These are phyloP conservation scores for Citrus hindsii DNA, from an alignment of 345 rosid species.

Conservation along the genomic window DNA sequence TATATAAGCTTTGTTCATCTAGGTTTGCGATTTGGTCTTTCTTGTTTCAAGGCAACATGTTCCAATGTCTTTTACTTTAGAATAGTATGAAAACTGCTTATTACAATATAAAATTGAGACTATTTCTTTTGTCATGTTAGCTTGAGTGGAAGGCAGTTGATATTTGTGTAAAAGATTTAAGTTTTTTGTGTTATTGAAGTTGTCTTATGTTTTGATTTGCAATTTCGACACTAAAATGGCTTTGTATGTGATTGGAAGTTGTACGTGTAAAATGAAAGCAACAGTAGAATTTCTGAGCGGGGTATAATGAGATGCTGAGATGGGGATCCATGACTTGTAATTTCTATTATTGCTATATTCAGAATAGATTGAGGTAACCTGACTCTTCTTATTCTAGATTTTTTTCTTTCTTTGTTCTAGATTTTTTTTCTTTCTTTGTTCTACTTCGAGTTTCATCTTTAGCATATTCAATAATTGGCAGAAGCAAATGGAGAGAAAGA, in stretches of 20 bases:
- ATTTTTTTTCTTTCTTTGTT: no score
- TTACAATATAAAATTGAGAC: constrained; percentile 4
- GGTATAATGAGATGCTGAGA: no score
- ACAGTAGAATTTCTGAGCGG: no score
- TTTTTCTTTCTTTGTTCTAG: neutral
- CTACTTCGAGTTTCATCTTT: neutral
- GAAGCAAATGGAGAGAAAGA: constrained; percentile 77
- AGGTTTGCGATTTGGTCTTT: constrained; percentile 99
- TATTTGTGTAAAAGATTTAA: no score
- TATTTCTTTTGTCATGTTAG: constrained; percentile 33
- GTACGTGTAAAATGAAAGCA: no score
- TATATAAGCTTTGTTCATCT: constrained; percentile 15
- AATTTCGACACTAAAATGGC: no score
- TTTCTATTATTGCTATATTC: constrained; percentile 20
- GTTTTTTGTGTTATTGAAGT: no score
- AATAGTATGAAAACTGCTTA: neutral
- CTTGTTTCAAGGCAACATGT: constrained; percentile 58
- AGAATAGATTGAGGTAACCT: constrained; percentile 61
- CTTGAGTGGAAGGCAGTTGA: constrained; percentile 86
- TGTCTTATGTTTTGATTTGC: no score
- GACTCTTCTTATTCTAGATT: neutral
- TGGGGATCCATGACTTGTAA: no score
- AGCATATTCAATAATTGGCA: constrained; percentile 22
- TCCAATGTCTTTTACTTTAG: constrained; percentile 2
- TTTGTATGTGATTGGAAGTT: no score